Conservation (phyloP, 257 asterid genomes). For the Plantago elongata region DNA sequence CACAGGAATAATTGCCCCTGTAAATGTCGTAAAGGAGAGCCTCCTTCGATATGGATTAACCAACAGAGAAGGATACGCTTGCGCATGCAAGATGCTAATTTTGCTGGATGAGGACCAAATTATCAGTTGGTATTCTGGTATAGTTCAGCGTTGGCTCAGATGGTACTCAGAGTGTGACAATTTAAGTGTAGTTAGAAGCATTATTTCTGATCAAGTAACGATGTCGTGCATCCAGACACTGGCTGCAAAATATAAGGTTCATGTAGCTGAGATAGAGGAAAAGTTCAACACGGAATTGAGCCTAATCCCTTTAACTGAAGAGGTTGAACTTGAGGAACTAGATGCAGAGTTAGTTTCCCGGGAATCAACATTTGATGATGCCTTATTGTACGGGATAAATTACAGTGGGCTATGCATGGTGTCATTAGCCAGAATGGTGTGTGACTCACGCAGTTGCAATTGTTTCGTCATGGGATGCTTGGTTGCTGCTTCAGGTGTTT, state of each 20-base stretch:
- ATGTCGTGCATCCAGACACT: slow-evolving; percentile 78
- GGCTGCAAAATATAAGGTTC: slow-evolving; percentile 69
- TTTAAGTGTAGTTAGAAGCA: slow-evolving; percentile 53
- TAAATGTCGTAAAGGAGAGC: slow-evolving; percentile 47
- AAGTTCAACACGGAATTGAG: slow-evolving; percentile 57
- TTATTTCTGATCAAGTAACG: slow-evolving; percentile 58
- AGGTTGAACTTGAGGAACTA: slow-evolving; percentile 56
- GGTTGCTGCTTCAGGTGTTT: slow-evolving; percentile 52
- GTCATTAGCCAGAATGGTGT: slow-evolving; percentile 70
- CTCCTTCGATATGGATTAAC: slow-evolving; percentile 75
- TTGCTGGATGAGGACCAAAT: slow-evolving; percentile 66
- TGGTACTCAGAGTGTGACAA: slow-evolving; percentile 72
- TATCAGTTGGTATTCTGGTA: slow-evolving; percentile 77
- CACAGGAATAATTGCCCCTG: slow-evolving; percentile 61
- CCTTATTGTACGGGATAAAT: slow-evolving; percentile 46
- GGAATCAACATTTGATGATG: slow-evolving; percentile 33
- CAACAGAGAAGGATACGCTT: slow-evolving; percentile 53
- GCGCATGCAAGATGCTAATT: slow-evolving; percentile 53
- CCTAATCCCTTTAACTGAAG: slow-evolving; percentile 59
- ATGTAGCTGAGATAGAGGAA: slow-evolving; percentile 67
- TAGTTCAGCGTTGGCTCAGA: slow-evolving; percentile 68
- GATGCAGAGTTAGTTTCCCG: slow-evolving; percentile 26
- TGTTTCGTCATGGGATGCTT: slow-evolving; percentile 78
- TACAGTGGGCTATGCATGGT: slow-evolving; percentile 64
- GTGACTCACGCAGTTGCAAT: slow-evolving; percentile 60